A percentile compares a stretch with the other conserved stretches of the same genome.
Conservation (phyloP, 192 early-diverging fungal species). For the Dimargaris cristalligena region DNA sequence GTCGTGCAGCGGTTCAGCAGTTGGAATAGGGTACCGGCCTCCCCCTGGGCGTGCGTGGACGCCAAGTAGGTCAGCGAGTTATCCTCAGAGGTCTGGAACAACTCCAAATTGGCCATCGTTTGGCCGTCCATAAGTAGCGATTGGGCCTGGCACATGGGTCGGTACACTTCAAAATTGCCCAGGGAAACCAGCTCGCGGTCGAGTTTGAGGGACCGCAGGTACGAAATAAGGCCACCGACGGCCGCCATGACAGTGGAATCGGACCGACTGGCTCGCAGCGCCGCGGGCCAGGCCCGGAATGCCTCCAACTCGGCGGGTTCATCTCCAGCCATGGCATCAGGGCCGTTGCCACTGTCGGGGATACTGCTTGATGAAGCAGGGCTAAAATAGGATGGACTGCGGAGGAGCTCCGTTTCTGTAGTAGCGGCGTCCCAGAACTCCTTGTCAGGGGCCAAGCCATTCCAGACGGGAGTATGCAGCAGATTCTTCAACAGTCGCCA, state of each 20-base stretch:
- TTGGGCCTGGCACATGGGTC: constrained; percentile 56
- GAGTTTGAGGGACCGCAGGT: constrained; percentile 76
- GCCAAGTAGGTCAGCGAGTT: constrained; percentile 19
- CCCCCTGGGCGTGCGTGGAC: not conserved
- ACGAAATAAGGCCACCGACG: constrained; percentile 66
- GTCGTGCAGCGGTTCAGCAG: constrained; percentile 71
- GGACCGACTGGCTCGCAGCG: constrained; percentile 22
- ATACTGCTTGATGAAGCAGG: too few relatives aligned
- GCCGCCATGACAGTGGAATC: constrained; percentile 26
- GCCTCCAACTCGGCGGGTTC: constrained; percentile 13
- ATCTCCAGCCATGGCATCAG: constrained; percentile 2
- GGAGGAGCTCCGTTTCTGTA: constrained; percentile 18
- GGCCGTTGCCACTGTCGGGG: too few relatives aligned
- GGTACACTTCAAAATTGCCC: constrained; percentile 65
- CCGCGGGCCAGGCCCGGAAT: constrained; percentile 26
- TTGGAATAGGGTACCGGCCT: constrained; percentile 49
- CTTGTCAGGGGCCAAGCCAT: constrained; percentile 21
- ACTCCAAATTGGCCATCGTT: constrained; percentile 80
- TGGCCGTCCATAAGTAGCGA: constrained; percentile 84
- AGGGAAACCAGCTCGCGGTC: constrained; percentile 73
- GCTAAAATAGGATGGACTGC: constrained; percentile 22
- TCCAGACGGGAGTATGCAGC: constrained; percentile 13
- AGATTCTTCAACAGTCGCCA: constrained; percentile 29
- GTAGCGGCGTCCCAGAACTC: constrained; percentile 34
- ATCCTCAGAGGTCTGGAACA: constrained; percentile 72